phyloP scores from a whole-genome alignment of 2,329 filamentous ascomycete genomes.

The Fusarium succisae region DNA sequence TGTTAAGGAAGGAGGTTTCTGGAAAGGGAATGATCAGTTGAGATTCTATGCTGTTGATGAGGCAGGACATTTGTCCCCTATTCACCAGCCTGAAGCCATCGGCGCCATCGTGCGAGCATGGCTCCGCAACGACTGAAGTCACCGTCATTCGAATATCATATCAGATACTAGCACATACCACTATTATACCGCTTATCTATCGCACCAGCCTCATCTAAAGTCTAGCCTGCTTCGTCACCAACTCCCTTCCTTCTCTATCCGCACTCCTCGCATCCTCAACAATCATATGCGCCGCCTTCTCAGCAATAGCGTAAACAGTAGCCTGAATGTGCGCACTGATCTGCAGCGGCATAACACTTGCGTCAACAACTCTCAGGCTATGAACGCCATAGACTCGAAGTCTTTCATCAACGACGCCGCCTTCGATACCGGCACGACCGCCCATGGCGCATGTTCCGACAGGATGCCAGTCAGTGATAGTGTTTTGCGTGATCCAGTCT shows the following conservation, averaged over 20 bases:
- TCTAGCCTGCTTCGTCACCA: neutral
- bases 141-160: accelerated
- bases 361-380: constrained; percentile 43
- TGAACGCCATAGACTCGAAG: constrained; percentile 46
- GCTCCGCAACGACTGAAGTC: neutral
- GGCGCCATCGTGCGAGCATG: constrained; percentile 6
- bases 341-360: constrained; percentile 45
- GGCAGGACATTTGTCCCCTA: constrained; percentile 16
- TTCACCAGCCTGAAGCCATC: constrained; percentile 18
- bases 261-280: constrained; percentile 21
- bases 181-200: neutral
- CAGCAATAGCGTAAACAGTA: constrained; percentile 51
- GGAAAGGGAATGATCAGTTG: constrained; percentile 19
- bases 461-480: constrained; percentile 52
- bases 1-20: constrained; percentile 6
- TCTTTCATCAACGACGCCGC: constrained; percentile 46
- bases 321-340: constrained; percentile 45
- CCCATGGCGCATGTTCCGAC: constrained; percentile 50
- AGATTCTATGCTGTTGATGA: constrained; percentile 27
- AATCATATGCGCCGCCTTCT: constrained; percentile 43
- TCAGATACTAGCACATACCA: too few relatives aligned
- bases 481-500: constrained; percentile 44
- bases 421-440: constrained; percentile 41
- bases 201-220: neutral
- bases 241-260: neutral